Base-by-base conservation (phyloP, 495 filamentous ascomycete species). In the Penicillium malachiteum region DNA sequence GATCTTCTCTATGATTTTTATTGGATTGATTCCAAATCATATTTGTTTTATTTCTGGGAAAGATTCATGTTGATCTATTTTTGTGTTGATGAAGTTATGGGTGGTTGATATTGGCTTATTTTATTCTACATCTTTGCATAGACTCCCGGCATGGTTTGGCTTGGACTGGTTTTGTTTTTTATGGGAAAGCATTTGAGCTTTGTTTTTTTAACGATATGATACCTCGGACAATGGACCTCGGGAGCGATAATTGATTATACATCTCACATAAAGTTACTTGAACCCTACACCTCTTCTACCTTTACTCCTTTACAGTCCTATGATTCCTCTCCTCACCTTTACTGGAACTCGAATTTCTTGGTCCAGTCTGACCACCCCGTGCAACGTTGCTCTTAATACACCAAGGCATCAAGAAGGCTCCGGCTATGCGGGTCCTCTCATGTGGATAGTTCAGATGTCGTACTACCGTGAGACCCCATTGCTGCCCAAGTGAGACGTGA, bases 201-300 rank as follows among this genome's bases (percentile, higher is more conserved):
- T 55, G 8, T 37, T 30, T 52, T n/a, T 55, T 51, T 62, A 48
- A 67, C 50, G 62, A 67, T 67, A 67, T 62, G 64, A 67, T 67
- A 67, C 62, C 62, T 57, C 52, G 51, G 51, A 49, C 39, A 48
- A 52, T 40, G 48, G 43, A 26, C 21, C 21, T 26, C 21, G 21
- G 21, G 21, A 58, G 51, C 50, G 18, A 58, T 47, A 54, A 53
- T 30, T 51, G 48, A 32, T 34, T 35, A 11, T 48, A 38, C n/a
- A 51, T 26, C 16, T 35, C 35, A 48, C 11, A 18, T 50, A 3
- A 16, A 31, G 43, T n/a, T 10, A 2, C 32, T 21, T 21, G 14
- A 11, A 9, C 14, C 17, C 13, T 21, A 48, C 30, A 2, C 5
- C 14, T 46, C 10, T 30, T 33, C 8, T 7, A 54, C n/a, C n/a